phyloP scores from a whole-genome alignment of 73 alveolate species.

The Halteria grandinella region DNA sequence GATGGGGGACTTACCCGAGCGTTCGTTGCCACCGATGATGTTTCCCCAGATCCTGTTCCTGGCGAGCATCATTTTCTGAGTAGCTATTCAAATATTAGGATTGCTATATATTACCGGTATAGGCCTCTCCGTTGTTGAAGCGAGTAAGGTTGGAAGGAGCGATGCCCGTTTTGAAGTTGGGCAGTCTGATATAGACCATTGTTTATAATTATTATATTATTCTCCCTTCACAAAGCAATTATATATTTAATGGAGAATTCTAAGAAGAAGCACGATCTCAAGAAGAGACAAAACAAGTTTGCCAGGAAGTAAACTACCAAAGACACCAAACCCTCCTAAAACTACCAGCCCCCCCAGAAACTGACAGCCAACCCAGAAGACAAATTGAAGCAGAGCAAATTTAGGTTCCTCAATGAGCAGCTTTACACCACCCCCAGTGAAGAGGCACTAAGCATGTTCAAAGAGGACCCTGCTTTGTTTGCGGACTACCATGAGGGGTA shows the following conservation, averaged over 20 bases:
- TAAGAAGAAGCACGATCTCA: not conserved
- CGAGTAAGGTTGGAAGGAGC: conserved; percentile 35
- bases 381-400: conserved; percentile 64
- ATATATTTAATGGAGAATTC: no score
- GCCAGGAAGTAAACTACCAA: no score
- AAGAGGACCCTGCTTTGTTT: conserved; percentile 75
- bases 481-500: conserved; percentile 88
- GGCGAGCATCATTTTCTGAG: conserved; percentile 60
- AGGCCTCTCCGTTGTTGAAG: conserved; percentile 13
- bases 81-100: conserved; percentile 40
- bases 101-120: conserved; percentile 1
- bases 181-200: conserved; percentile 70
- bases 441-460: conserved; percentile 76
- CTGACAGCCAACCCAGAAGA: no score
- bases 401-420: conserved; percentile 89
- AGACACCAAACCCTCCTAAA: no score
- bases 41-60: conserved; percentile 76
- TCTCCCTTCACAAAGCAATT: no score
- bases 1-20: conserved; percentile 45
- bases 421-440: conserved; percentile 82
- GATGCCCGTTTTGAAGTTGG: conserved; percentile 66
- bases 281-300: no score
- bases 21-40: conserved; percentile 64
- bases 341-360: no score
- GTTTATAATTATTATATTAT: conserved; percentile 12